phyloP scores from a whole-genome alignment of 805 yeast genomes.

The Monosporozyma solicola region DNA sequence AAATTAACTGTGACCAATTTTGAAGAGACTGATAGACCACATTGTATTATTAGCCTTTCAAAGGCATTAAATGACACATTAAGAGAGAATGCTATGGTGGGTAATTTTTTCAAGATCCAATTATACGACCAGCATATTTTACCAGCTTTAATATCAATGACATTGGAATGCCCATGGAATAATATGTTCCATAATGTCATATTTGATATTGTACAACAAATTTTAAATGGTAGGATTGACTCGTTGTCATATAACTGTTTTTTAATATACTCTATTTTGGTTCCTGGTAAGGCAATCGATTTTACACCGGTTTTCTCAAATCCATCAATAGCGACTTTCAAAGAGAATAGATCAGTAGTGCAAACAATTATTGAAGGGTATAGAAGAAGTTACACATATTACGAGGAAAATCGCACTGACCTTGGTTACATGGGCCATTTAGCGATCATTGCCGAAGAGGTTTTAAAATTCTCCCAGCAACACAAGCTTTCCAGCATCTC shows the following conservation, averaged over 20 bases:
- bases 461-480: conserved; percentile 65
- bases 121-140: conserved; percentile 67
- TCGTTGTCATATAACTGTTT: conserved; percentile 70
- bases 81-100: conserved; percentile 61
- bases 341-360: conserved; percentile 50
- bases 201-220: conserved; percentile 91
- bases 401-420: conserved; percentile 51
- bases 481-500: conserved; percentile 30
- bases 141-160: conserved; percentile 57
- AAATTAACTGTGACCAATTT: background rate
- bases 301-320: conserved; percentile 5
- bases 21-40: background rate
- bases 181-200: conserved; percentile 95
- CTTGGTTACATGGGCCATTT: conserved; percentile 97
- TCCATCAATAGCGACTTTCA: conserved; percentile 24
- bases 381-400: conserved; percentile 47
- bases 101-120: conserved; percentile 79
- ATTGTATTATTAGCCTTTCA: background rate
- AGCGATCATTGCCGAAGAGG: conserved; percentile 88
- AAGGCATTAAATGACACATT: conserved; percentile 18
- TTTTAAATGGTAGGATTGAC: conserved; percentile 79
- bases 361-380: conserved; percentile 56
- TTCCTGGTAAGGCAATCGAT: conserved; percentile 12
- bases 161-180: conserved; percentile 90
- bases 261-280: conserved; percentile 37